phyloP scores from a whole-genome alignment of 1,284 basidiomycete genomes.

The Agaricales sp. region DNA sequence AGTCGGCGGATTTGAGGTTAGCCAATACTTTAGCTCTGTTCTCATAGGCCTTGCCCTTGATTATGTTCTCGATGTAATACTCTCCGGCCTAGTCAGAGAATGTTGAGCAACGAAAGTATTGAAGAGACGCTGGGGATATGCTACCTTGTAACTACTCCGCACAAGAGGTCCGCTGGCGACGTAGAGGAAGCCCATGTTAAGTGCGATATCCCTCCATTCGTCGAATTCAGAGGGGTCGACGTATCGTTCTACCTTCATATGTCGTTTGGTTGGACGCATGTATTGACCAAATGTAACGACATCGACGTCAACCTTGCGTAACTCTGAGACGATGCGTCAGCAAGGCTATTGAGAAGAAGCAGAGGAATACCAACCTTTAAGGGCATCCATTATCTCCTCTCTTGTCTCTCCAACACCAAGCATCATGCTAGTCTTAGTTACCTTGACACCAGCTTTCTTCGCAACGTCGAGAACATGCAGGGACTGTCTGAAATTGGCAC shows the following conservation, averaged over 20 bases:
- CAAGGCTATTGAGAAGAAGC: neutral
- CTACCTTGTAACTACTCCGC: conserved; percentile 93
- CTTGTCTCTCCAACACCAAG: conserved; percentile 91
- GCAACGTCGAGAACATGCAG: conserved; percentile 79
- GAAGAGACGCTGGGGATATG: conserved; percentile 5
- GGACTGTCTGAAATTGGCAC: conserved; percentile 89
- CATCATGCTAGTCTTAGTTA: conserved; percentile 99
- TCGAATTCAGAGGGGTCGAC: conserved; percentile 92
- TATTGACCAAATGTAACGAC: conserved; percentile 99
- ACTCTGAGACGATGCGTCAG: conserved; percentile 37
- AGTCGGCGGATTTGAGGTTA: conserved; percentile 2
- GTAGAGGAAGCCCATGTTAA: conserved; percentile 93
- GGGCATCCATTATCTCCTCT: conserved; percentile 75
- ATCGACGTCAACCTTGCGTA: conserved; percentile 84
- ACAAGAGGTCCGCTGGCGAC: conserved; percentile 96
- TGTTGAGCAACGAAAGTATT: conserved; percentile 7
- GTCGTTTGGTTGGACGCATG: conserved; percentile 97
- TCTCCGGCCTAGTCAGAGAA: conserved; percentile 65
- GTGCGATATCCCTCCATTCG: conserved; percentile 83
- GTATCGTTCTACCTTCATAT: conserved; percentile 99
- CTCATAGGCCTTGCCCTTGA: conserved; percentile 47
- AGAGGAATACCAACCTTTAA: conserved; percentile 51
- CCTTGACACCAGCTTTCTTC: conserved; percentile 71
- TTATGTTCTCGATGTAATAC: conserved; percentile 86
- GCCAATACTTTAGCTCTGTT: conserved; percentile 28